A percentile compares a stretch with the other conserved stretches of the same genome.
Conservation (phyloP, 352 stramenopile species). For the Blastocystis sp. region DNA sequence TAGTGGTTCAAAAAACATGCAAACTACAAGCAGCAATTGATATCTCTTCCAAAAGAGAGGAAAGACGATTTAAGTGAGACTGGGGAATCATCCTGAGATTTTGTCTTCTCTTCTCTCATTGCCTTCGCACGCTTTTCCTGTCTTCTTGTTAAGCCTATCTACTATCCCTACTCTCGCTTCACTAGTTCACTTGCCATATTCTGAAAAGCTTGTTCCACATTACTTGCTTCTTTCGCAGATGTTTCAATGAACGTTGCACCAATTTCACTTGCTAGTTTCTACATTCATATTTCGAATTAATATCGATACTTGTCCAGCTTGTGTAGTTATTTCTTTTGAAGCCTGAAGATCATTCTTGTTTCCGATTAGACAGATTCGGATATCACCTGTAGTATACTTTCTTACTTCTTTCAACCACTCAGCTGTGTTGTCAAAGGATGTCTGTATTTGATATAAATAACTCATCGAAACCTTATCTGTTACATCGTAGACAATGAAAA, state of each 20-base stretch:
- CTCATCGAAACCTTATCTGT: conserved; percentile 73
- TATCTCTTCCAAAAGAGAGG: background rate
- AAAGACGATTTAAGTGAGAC: background rate
- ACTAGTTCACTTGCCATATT: conserved; percentile 39
- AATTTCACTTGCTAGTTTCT: background rate
- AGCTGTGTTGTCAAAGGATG: conserved; percentile 68
- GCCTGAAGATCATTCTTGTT: conserved; percentile 65
- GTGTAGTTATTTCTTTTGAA: conserved; percentile 9
- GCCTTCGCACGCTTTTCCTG: no score
- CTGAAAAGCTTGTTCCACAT: conserved; percentile 34
- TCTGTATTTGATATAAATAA: conserved; percentile 59
- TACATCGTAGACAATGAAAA: conserved; percentile 83
- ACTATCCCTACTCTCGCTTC: conserved; percentile 13
- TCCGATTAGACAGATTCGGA: conserved; percentile 63
- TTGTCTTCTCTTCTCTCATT: background rate
- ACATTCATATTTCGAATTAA: background rate
- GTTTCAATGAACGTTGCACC: conserved; percentile 40
- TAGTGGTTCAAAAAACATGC: background rate
- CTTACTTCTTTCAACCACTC: conserved; percentile 62
- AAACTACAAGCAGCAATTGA: conserved; percentile 13
- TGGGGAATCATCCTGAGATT: background rate
- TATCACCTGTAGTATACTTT: conserved; percentile 31
- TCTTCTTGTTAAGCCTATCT: no score
- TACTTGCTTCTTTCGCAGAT: conserved; percentile 32
- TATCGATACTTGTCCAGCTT: background rate